Base-by-base conservation (phyloP, 306 rosid genomes). In the Luffa aegyptiaca region DNA sequence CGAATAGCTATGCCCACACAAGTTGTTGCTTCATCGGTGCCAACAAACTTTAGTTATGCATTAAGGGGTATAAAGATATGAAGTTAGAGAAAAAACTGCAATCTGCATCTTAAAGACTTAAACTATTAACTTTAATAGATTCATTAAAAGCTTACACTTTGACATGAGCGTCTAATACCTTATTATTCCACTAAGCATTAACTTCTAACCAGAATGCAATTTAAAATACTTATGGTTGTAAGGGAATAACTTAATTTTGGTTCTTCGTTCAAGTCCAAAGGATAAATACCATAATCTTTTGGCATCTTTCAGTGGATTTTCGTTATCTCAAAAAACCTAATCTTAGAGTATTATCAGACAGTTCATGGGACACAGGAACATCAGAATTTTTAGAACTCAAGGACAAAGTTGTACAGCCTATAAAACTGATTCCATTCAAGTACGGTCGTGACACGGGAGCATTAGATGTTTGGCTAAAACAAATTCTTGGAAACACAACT, bases 11-110 rank as follows among this genome's bases (percentile, higher is more conserved):
- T 74, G 71, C 97, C 93, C 17, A 94, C 90, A 62, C 98, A 94
- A 5, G 97, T 94, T 36, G 98, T 94, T 80, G 97, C 98, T 90
- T 94, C 98, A 84, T 94, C 97, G 36, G 97, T 92, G 87, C 98
- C 98, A 84, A 88, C 88, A 88, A 80, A 91, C 97, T 94, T 77
- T 85, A 49, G 44, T 73, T 6, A 49, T 73, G 78, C 78, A 73
- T 73, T 12, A 33, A 14, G 42, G 76, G 21, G 59, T 31, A 31
- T 16, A 39, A 36, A 57, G 12, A 58, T 70, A 79, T 8, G 17
- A 18, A 33, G 36, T 48, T 72, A 80, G 80, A 51, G 70, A 36
- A 66, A 74, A 36, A 71, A 71, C 57, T n/a, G 10, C n/a, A 70
- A 70, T 45, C 10, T 70, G n/a, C 56, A 70, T 69, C 53, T 18